Conservation (phyloP, 768 basidiomycete genomes). For the Cystofilobasidium macerans region DNA sequence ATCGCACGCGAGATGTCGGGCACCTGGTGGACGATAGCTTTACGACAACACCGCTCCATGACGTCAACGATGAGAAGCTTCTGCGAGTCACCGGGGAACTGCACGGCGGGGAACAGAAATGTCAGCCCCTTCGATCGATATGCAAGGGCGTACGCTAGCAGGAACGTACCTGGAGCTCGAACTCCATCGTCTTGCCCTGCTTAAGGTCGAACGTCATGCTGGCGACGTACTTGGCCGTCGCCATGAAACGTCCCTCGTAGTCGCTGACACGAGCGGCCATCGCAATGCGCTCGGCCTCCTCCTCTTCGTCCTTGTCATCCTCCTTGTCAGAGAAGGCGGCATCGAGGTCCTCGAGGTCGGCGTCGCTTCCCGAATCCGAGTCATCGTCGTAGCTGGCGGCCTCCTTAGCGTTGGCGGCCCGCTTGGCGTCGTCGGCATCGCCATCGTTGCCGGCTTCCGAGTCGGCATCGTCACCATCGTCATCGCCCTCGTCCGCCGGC, state of each 20-base stretch:
- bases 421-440: conserved; percentile 32
- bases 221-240: conserved; percentile 54
- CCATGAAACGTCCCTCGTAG: conserved; percentile 36
- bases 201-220: conserved; percentile 55
- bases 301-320: conserved; percentile 30
- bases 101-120: background rate
- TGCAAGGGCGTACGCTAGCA: background rate
- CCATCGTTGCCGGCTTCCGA: conserved; percentile 34
- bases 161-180: conserved; percentile 66
- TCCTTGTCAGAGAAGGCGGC: conserved; percentile 29
- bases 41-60: conserved; percentile 72
- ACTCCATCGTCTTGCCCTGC: conserved; percentile 49
- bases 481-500: conserved; percentile 58
- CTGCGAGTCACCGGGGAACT: conserved; percentile 81
- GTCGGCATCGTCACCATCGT: conserved; percentile 46
- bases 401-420: conserved; percentile 22
- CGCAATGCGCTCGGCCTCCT: conserved; percentile 26
- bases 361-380: conserved; percentile 43
- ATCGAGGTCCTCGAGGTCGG: conserved; percentile 26
- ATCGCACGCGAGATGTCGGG: conserved; percentile 59
- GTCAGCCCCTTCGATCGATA: background rate
- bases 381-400: conserved; percentile 27
- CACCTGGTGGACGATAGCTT: conserved; percentile 79
- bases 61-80: conserved; percentile 90
- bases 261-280: conserved; percentile 33